Conservation (phyloP, 768 basidiomycete genomes). For the Gautieria morchelliformis region DNA sequence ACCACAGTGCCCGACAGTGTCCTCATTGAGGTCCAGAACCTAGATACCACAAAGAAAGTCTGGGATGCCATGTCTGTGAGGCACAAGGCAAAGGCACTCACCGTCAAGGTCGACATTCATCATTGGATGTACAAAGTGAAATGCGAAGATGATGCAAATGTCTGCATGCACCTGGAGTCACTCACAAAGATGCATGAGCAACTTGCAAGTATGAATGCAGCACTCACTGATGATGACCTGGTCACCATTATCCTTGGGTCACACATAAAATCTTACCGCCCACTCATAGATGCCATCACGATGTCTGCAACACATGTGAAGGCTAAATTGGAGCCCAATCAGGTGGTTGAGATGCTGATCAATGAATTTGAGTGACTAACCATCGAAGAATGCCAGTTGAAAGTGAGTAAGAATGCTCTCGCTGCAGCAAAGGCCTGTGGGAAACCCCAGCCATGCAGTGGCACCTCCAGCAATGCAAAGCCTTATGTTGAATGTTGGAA, state of each 20-base stretch:
- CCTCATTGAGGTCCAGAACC: no score
- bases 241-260: conserved; percentile 8
- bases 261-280: conserved; percentile 8
- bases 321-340: neutral
- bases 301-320: no score
- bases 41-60: no score
- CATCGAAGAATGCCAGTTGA: neutral
- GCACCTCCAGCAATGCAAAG: neutral
- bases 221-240: no score
- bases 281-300: no score
- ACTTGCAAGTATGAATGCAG: no score
- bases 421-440: neutral
- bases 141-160: conserved; percentile 9
- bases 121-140: conserved; percentile 7
- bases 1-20: no score
- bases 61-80: conserved; percentile 8
- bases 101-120: no score
- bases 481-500: conserved; percentile 12
- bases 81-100: no score
- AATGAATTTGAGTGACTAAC: no score
- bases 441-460: neutral
- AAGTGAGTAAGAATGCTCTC: neutral
- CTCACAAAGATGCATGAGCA: no score
- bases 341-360: neutral
- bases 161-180: no score